phyloP scores from a whole-genome alignment of 202 grass and related monocot species.

The Dendrocalamus latiflorus region DNA sequence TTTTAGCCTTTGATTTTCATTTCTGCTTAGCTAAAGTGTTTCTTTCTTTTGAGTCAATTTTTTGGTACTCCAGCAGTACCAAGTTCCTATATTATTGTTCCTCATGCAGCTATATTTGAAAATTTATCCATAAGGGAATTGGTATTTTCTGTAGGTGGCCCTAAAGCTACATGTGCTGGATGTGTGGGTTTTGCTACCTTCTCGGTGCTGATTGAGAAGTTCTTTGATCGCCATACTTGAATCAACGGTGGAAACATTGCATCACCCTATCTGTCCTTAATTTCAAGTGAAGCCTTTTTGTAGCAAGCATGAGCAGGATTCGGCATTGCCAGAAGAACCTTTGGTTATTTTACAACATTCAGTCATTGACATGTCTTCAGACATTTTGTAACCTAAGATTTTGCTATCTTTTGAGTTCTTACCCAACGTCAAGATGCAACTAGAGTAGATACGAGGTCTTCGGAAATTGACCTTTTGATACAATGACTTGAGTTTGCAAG shows the following conservation, averaged over 20 bases:
- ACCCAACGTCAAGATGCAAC: background rate
- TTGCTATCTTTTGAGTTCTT: background rate
- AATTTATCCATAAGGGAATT: background rate
- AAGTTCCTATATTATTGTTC: background rate
- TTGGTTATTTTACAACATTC: slow-evolving; percentile 1
- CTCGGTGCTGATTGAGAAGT: slow-evolving; percentile 87
- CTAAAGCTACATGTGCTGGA: slow-evolving; percentile 75
- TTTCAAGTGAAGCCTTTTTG: slow-evolving; percentile 18
- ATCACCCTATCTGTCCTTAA: background rate
- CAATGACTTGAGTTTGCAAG: too few relatives aligned
- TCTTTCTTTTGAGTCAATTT: background rate
- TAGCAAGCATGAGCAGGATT: slow-evolving; percentile 21
- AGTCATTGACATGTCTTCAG: slow-evolving; percentile 7
- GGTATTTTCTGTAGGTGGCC: slow-evolving; percentile 63
- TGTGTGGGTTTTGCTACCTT: slow-evolving; percentile 92
- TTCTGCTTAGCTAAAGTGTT: too few relatives aligned
- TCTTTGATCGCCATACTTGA: slow-evolving; percentile 80
- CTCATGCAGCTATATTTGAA: background rate
- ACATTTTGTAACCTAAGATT: background rate
- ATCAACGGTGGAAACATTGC: slow-evolving; percentile 2
- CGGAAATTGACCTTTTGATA: background rate
- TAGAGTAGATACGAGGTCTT: background rate
- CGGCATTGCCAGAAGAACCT: background rate
- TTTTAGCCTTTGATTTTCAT: too few relatives aligned
- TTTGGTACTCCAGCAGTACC: background rate